Conservation (phyloP, 176 grass and related monocot genomes). For the Ampelocalamus luodianensis region DNA sequence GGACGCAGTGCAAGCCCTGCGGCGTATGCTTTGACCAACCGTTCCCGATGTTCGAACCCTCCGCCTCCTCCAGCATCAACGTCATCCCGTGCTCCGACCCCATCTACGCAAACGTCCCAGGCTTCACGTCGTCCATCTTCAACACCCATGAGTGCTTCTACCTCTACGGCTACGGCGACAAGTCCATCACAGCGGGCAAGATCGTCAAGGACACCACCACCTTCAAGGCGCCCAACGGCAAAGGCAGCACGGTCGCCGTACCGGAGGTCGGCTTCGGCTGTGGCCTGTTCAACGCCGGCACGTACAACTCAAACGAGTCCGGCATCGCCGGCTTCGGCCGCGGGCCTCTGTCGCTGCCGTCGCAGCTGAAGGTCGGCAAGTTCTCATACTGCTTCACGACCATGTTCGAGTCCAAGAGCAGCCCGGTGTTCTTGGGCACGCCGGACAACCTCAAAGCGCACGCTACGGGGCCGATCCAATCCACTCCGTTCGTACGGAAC, state of each 20-base stretch:
- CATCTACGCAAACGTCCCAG: no score
- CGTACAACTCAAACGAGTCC: conserved; percentile 32
- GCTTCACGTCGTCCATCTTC: no score
- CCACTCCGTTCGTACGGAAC: conserved; percentile 46
- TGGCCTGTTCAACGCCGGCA: conserved; percentile 36
- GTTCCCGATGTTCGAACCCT: conserved; percentile 23
- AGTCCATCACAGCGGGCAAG: conserved; percentile 31
- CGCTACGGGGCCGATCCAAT: conserved; percentile 26
- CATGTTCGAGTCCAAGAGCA: conserved; percentile 35
- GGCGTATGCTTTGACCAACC: conserved; percentile 48
- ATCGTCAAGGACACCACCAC: conserved; percentile 59
- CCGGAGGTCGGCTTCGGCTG: conserved; percentile 56
- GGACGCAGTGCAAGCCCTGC: conserved; percentile 70
- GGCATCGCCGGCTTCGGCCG: conserved; percentile 71
- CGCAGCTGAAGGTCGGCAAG: conserved; percentile 60
- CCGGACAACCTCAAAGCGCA: conserved; percentile 31
- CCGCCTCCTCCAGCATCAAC: conserved; percentile 33
- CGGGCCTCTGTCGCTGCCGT: conserved; percentile 60
- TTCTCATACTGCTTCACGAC: conserved; percentile 81
- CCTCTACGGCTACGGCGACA: conserved; percentile 46
- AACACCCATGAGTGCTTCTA: no score
- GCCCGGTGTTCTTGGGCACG: conserved; percentile 61
- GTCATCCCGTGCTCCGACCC: conserved; percentile 41
- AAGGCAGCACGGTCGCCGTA: not conserved
- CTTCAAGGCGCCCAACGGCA: conserved; percentile 26